phyloP scores from a whole-genome alignment of 805 yeast species.

The Starmerella apis region DNA sequence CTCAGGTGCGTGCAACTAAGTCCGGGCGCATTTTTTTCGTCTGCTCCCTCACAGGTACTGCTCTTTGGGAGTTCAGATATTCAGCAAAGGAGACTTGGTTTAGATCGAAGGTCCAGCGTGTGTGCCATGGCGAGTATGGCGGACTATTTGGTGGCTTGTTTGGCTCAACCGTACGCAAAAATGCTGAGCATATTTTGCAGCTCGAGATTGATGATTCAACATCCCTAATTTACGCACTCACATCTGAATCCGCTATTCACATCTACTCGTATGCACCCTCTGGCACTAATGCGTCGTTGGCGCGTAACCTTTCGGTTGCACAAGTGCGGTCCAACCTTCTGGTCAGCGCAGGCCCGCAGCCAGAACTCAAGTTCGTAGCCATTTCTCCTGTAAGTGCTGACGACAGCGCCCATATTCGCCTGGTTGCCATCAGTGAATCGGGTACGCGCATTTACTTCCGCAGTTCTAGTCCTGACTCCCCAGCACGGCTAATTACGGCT shows the following conservation, averaged over 20 bases:
- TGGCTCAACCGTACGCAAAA: constrained; percentile 10
- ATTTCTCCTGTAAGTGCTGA: constrained; percentile 14
- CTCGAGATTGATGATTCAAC: constrained; percentile 68
- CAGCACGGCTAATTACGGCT: constrained; percentile 4
- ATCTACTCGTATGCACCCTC: constrained; percentile 49
- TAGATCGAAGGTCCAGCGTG: constrained; percentile 68
- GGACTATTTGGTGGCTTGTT: constrained; percentile 24
- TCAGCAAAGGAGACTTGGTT: constrained; percentile 80
- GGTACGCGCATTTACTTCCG: constrained; percentile 25
- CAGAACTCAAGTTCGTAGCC: constrained; percentile 12
- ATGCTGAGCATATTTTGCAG: constrained; percentile 48
- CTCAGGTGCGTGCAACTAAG: constrained; percentile 51
- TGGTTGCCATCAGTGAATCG: constrained; percentile 21
- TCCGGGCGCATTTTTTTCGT: constrained; percentile 74
- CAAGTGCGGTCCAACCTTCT: constrained; percentile 10
- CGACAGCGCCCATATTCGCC: constrained; percentile 13
- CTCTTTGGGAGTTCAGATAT: constrained; percentile 82
- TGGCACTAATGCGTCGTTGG: constrained; percentile 4
- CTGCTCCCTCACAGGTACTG: constrained; percentile 62
- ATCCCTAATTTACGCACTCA: constrained; percentile 65
- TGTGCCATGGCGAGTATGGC: constrained; percentile 42
- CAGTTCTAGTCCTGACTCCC: background rate
- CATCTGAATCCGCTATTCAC: constrained; percentile 70
- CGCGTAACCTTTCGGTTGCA: constrained; percentile 1
- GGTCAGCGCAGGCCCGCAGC: background rate